Evolutionary conservation across 345 rosid species (phyloP).

Genomic region (Melastoma malabathricum): DNA sequence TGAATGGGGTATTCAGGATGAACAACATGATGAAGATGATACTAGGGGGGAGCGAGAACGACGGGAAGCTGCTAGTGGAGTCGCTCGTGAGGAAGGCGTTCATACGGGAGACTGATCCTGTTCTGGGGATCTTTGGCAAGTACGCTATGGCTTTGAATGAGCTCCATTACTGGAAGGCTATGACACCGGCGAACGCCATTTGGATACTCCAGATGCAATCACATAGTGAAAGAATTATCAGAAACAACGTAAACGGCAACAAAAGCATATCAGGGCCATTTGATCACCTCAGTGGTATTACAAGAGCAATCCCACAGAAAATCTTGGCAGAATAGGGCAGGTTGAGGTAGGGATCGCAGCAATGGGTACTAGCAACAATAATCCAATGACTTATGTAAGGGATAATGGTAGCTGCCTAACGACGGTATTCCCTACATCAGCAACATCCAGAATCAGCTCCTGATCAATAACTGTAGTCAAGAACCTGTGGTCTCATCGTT

Average conservation of each 20-base stretch:
- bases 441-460: slow-evolving; percentile 11
- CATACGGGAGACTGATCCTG: slow-evolving; percentile 51
- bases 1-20: slow-evolving; percentile 41
- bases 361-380: neutral
- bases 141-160: slow-evolving; percentile 39
- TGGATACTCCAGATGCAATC: neutral
- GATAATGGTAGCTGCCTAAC: slow-evolving; percentile 7
- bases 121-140: slow-evolving; percentile 52
- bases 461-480: slow-evolving; percentile 11
- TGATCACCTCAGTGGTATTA: neutral
- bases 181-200: neutral
- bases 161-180: slow-evolving; percentile 26
- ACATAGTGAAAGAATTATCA: neutral
- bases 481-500: slow-evolving; percentile 9
- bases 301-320: neutral
- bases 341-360: neutral
- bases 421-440: slow-evolving; percentile 11
- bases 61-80: slow-evolving; percentile 32
- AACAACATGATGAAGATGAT: slow-evolving; percentile 47
- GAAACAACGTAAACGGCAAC: neutral
- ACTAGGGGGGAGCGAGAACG: slow-evolving; percentile 24
- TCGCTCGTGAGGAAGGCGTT: slow-evolving; percentile 76
- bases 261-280: slow-evolving; percentile 1
- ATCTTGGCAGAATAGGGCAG: slow-evolving; percentile 4
- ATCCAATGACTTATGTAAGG: neutral